These are phyloP conservation scores for Triticum turgidum DNA, from an alignment of 176 grass and related monocot genomes.

Conservation along the genomic window DNA sequence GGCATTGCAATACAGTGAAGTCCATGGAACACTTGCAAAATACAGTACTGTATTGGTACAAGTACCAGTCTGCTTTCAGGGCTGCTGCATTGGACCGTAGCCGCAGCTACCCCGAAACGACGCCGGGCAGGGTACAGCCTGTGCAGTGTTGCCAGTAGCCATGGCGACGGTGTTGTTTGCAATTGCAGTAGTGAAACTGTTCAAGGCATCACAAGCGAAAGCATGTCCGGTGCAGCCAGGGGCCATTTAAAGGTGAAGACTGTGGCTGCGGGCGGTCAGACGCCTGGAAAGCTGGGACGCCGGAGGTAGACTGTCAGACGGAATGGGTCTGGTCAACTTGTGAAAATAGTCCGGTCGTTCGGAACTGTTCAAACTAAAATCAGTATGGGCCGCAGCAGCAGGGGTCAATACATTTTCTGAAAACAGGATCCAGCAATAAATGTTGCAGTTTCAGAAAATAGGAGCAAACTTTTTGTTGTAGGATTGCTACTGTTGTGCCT, in stretches of 20 bases:
- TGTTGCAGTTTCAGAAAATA: background rate
- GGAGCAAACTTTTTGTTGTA: background rate
- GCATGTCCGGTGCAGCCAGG: background rate
- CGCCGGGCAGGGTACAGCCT: background rate
- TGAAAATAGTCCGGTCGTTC: background rate
- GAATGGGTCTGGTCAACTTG: background rate
- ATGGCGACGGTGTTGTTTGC: too few relatives aligned
- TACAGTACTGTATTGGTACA: too few relatives aligned
- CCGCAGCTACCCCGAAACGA: background rate
- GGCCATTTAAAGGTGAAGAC: background rate
- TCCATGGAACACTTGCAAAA: background rate
- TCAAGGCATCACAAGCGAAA: background rate
- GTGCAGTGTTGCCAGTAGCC: background rate
- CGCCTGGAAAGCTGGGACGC: background rate
- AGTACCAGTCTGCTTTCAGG: too few relatives aligned
- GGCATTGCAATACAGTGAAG: background rate
- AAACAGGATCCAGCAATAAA: background rate
- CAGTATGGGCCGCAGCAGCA: background rate
- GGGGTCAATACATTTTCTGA: background rate
- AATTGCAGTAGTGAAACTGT: background rate
- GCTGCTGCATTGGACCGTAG: background rate
- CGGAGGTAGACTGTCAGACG: background rate
- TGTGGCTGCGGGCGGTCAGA: background rate
- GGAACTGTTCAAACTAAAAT: background rate
- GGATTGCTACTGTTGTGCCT: too few relatives aligned